Evolutionary conservation across 2,329 filamentous ascomycete genomes (phyloP), one percentile per base, ranked within the genome.

Genomic region (Hymenoscyphus infarciens): DNA sequence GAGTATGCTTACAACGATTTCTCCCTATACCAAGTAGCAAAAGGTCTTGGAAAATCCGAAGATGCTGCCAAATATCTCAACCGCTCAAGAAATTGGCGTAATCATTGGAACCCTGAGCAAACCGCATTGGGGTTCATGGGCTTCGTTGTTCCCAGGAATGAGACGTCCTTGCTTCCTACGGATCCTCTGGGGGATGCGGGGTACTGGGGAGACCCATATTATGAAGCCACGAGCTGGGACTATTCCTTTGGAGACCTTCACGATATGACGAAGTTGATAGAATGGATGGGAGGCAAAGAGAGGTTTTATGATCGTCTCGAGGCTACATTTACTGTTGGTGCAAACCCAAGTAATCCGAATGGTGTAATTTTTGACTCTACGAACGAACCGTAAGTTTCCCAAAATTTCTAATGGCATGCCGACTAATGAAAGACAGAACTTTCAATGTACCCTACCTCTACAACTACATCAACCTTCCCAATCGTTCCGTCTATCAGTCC

Each of bases 1-100:
- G 87, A 90, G 70, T 90, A 90, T 70, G 80, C 86, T 0, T 81
- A 80, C 59, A 90, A 91, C 69, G 88, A 91, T 72, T 91, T 90
- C 67, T 80, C 78, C 0, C 75, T 91, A 2, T 83, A 85, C 63
- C 83, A 87, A 70, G 84, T 91, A 16, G 64, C 66, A 3, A 73
- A 69, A 1, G 86, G 87, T 0, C 74, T 89, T 1, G 80, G 78
- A 1, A 80, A 82, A 56, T 62, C 69, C 0, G 74, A 75, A 0
- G 83, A 87, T 52, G 82, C 83, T 3, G 65, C 75, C 2, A 86
- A 80, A 60, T 91, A 90, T 67, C 77, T 89, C 29, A 76, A 81
- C 55, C 82, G 87, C 8, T 88, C 86, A 0, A 79, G 81, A 10
- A 87, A 89, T 69, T 91, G 88, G 88, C 81, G 85, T 16, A 90